Conservation (phyloP, 2,329 filamentous ascomycete species). For the Sarocladium strictum region DNA sequence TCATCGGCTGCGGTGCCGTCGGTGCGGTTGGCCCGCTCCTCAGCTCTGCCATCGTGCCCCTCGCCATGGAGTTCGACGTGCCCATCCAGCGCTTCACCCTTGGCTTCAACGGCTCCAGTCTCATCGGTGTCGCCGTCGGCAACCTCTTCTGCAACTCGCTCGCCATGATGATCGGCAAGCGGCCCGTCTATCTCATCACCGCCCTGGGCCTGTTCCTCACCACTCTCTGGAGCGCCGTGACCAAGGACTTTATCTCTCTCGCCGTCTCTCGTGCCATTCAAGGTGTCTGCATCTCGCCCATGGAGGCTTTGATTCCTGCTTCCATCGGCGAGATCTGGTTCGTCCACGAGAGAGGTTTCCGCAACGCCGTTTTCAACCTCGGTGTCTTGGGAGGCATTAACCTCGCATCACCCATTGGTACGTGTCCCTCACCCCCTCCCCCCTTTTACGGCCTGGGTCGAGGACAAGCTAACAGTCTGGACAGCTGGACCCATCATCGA, state of each 20-base stretch:
- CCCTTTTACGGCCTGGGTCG: neutral
- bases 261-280: neutral
- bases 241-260: neutral
- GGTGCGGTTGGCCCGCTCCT: neutral
- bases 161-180: constrained; percentile 1
- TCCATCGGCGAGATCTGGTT: constrained; percentile 2
- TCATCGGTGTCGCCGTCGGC: neutral
- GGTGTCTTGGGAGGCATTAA: neutral
- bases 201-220: neutral
- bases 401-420: constrained; percentile 4
- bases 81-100: neutral
- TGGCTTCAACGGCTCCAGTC: constrained; percentile 3
- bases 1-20: constrained; percentile 9
- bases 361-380: constrained; percentile 7
- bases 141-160: constrained; percentile 7
- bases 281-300: constrained; percentile 3
- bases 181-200: constrained; percentile 3
- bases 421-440: neutral
- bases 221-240: neutral
- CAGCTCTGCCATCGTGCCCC: constrained; percentile 1
- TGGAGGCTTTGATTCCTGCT: constrained; percentile 2
- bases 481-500: constrained; percentile 4
- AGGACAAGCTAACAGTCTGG: neutral
- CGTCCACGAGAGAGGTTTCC: neutral
- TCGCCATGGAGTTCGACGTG: neutral